Evolutionary conservation across 208 protist genomes (phyloP).

Genomic region (Trypanosoma boissoni): DNA sequence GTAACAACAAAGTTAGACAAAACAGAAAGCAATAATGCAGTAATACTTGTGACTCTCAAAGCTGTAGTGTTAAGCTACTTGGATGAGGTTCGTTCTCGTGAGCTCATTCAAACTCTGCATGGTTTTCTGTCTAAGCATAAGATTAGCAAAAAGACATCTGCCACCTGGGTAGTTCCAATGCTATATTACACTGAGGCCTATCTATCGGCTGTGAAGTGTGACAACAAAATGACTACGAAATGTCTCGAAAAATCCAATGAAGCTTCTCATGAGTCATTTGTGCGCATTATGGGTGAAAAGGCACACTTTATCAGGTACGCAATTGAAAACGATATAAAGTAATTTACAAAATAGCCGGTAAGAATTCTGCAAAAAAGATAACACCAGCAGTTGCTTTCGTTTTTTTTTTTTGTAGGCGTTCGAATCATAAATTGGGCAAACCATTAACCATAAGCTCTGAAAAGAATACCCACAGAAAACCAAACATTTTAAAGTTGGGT

Average conservation of each 20-base stretch:
- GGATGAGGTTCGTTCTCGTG: neutral
- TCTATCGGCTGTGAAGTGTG: neutral
- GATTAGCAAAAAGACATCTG: neutral
- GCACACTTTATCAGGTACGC: neutral
- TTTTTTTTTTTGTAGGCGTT: no score
- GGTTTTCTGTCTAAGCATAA: neutral
- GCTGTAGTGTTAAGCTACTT: neutral
- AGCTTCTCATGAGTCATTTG: neutral
- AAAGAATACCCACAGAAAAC: no score
- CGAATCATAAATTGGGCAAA: no score
- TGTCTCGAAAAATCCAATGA: neutral
- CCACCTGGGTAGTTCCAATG: neutral
- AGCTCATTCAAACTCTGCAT: neutral
- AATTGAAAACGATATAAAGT: no score
- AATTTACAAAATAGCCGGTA: no score
- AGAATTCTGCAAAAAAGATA: neutral
- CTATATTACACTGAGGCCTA: neutral
- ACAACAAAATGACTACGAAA: neutral
- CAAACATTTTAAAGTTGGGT: no score
- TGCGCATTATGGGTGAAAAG: neutral
- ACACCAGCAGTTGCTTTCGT: no score
- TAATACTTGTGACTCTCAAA: neutral
- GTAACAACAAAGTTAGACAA: neutral
- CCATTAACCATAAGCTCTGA: no score
- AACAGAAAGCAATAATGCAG: neutral